These are phyloP conservation scores for Aureobasidium namibiae DNA, from an alignment of 2,329 filamentous ascomycete species.

Conservation along the genomic window DNA sequence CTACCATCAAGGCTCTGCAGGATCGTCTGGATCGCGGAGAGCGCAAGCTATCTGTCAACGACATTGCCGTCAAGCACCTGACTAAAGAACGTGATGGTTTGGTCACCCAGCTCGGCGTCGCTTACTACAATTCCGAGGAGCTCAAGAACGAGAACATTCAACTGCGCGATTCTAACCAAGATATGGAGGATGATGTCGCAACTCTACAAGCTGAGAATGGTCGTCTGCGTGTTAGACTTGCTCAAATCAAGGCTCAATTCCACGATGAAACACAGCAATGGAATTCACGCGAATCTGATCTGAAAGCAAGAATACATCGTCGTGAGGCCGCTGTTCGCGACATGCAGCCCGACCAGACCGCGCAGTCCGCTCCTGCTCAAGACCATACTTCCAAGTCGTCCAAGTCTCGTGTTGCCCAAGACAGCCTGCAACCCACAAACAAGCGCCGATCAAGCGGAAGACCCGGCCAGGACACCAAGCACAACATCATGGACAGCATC, in stretches of 20 bases:
- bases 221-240: constrained; percentile 31
- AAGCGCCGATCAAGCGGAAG: neutral
- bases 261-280: constrained; percentile 34
- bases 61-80: constrained; percentile 56
- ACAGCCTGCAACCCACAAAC: neutral
- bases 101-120: constrained; percentile 53
- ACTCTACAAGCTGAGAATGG: constrained; percentile 33
- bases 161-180: constrained; percentile 84
- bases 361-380: neutral
- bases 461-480: constrained; percentile 15
- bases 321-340: constrained; percentile 6
- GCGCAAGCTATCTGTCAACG: constrained; percentile 53
- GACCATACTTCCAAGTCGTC: neutral
- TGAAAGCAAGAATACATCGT: constrained; percentile 8
- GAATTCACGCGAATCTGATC: constrained; percentile 13
- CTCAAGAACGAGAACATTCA: constrained; percentile 46
- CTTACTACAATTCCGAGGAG: constrained; percentile 51
- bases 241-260: constrained; percentile 36
- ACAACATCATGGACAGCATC: constrained; percentile 19
- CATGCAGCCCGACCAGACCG: neutral
- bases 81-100: constrained; percentile 58
- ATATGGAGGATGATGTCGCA: constrained; percentile 74
- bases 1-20: constrained; percentile 52
- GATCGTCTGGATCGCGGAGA: constrained; percentile 54
- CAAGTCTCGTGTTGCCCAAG: neutral